Conservation (phyloP, 1,284 basidiomycete genomes). For the Takashimella koratensis region DNA sequence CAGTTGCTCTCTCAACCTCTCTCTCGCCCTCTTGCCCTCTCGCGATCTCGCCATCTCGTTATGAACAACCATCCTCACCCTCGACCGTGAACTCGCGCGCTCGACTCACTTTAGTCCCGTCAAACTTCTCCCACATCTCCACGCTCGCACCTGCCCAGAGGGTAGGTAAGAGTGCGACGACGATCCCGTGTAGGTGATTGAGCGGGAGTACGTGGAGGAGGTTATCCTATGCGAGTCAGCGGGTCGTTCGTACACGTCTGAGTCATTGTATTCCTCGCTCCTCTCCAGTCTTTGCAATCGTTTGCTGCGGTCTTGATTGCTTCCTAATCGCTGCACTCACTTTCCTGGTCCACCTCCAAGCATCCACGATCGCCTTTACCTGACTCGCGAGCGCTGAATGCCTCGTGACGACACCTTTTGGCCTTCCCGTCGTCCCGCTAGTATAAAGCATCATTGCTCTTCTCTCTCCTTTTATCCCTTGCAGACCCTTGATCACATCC, state of each 20-base stretch:
- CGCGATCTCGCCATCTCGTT: neutral
- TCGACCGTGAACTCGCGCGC: neutral
- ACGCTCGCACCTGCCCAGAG: conserved; percentile 43
- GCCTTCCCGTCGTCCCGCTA: conserved; percentile 39
- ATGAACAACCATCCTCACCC: neutral
- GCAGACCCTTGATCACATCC: neutral
- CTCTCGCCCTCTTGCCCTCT: neutral
- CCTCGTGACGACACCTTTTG: conserved; percentile 43
- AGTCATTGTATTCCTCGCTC: no score
- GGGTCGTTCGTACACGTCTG: no score
- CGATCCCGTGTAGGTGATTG: conserved; percentile 45
- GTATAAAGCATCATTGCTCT: conserved; percentile 47
- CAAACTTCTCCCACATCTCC: conserved; percentile 42
- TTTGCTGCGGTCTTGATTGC: no score
- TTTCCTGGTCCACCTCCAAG: conserved; percentile 35
- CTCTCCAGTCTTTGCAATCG: no score
- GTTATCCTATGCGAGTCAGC: conserved; percentile 25
- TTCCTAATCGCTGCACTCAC: no score
- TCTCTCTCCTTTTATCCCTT: conserved; percentile 21
- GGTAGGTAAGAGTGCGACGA: conserved; percentile 39
- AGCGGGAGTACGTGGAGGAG: conserved; percentile 38
- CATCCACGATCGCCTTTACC: conserved; percentile 27
- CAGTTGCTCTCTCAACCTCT: neutral
- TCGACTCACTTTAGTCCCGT: conserved; percentile 27
- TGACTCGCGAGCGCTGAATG: conserved; percentile 40